Percentiles rank a stretch among this genome's conserved stretches.
Conservation (phyloP, 768 basidiomycete species). For the Vararia minispora region DNA sequence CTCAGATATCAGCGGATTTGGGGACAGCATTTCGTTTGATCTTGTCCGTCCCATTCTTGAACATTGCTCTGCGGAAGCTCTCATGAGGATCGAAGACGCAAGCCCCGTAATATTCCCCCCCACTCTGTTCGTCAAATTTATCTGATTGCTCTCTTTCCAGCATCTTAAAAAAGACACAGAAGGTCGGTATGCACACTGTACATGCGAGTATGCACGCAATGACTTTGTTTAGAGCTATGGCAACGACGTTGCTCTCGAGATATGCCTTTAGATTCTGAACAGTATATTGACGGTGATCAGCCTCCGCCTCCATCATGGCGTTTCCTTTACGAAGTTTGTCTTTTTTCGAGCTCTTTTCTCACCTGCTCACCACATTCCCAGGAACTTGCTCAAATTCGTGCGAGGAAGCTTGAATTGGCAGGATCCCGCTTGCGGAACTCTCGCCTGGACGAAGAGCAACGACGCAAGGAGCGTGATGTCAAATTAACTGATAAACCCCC, state of each 20-base stretch:
- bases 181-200: constrained; percentile 9
- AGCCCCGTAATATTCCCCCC: constrained; percentile 46
- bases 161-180: constrained; percentile 12
- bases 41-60: constrained; percentile 67
- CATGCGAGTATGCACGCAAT: background rate
- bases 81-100: constrained; percentile 54
- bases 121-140: background rate
- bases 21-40: constrained; percentile 48
- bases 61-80: constrained; percentile 59
- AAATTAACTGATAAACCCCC: constrained; percentile 64
- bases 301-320: constrained; percentile 8
- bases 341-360: constrained; percentile 7
- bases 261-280: constrained; percentile 3
- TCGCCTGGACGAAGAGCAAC: constrained; percentile 59
- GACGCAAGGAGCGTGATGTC: constrained; percentile 67
- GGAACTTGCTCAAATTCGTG: no score
- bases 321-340: no score
- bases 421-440: constrained; percentile 52
- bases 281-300: constrained; percentile 1
- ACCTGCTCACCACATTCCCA: constrained; percentile 22
- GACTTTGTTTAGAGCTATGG: constrained; percentile 13
- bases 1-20: constrained; percentile 54
- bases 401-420: constrained; percentile 56
- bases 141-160: constrained; percentile 6
- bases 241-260: constrained; percentile 9